Conservation (phyloP, 345 rosid species). For the Eutrema japonicum region DNA sequence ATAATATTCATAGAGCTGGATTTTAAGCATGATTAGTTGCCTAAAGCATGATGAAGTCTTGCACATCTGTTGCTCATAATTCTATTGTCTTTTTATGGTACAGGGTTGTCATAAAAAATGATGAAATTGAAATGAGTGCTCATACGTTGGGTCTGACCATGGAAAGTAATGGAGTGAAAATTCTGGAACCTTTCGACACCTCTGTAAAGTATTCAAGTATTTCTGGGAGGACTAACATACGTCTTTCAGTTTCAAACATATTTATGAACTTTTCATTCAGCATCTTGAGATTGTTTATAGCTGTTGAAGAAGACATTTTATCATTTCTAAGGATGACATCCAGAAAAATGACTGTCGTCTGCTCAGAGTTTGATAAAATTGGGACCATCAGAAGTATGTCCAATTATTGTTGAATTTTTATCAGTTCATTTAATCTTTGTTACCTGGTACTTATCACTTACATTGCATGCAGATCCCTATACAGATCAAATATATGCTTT, state of each 20-base stretch:
- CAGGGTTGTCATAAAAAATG: slow-evolving; percentile 82
- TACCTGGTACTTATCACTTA: slow-evolving; percentile 38
- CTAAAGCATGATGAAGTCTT: slow-evolving; percentile 19
- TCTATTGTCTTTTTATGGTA: slow-evolving; percentile 29
- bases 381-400: slow-evolving; percentile 77
- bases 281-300: slow-evolving; percentile 87
- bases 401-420: slow-evolving; percentile 26
- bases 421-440: slow-evolving; percentile 26
- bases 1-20: slow-evolving; percentile 23
- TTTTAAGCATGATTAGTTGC: slow-evolving; percentile 22
- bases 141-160: slow-evolving; percentile 81
- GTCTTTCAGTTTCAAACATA: slow-evolving; percentile 75
- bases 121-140: slow-evolving; percentile 77
- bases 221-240: slow-evolving; percentile 85
- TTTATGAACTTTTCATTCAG: slow-evolving; percentile 96
- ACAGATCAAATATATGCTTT: slow-evolving; percentile 72
- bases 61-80: slow-evolving; percentile 22
- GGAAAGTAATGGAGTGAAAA: slow-evolving; percentile 96
- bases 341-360: slow-evolving; percentile 74
- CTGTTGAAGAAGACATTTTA: slow-evolving; percentile 93
- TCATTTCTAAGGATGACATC: slow-evolving; percentile 87
- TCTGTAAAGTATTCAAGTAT: slow-evolving; percentile 77
- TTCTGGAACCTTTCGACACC: slow-evolving; percentile 96
- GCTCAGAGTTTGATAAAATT: slow-evolving; percentile 93
- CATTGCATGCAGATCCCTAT: slow-evolving; percentile 57